Percentiles rank a stretch among this genome's conserved stretches.
Evolutionary conservation across 805 yeast species (phyloP).

Genomic region (Spathaspora passalidarum): DNA sequence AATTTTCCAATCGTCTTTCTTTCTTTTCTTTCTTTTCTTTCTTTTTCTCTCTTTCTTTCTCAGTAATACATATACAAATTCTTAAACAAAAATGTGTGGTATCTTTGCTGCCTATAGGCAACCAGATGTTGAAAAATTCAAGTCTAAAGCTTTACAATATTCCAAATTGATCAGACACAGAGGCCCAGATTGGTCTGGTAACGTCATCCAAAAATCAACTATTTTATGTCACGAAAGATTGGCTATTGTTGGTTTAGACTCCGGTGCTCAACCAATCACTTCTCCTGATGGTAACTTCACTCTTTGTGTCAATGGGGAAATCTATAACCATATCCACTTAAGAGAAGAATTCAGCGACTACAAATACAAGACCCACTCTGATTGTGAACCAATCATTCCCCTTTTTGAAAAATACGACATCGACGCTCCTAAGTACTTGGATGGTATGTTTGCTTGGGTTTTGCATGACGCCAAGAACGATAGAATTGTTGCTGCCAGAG

Average conservation of each 20-base stretch:
- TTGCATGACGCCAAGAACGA: slow-evolving; percentile 81
- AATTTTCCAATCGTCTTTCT: not conserved
- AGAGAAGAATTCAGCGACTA: slow-evolving; percentile 76
- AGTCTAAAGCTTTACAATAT: slow-evolving; percentile 83
- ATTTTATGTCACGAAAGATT: slow-evolving; percentile 92
- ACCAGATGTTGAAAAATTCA: slow-evolving; percentile 75
- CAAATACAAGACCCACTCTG: slow-evolving; percentile 79
- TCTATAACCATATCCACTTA: slow-evolving; percentile 90
- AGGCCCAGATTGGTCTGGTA: slow-evolving; percentile 99
- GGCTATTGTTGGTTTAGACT: slow-evolving; percentile 94
- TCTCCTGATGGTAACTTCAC: slow-evolving; percentile 70
- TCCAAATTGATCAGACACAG: slow-evolving; percentile 95
- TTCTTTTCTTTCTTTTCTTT: not conserved
- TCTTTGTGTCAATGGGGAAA: slow-evolving; percentile 95
- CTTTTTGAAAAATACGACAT: slow-evolving; percentile 79
- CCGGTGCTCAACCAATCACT: slow-evolving; percentile 97
- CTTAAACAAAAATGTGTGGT: slow-evolving; percentile 89
- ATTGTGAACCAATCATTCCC: slow-evolving; percentile 98
- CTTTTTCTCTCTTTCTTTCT: not conserved
- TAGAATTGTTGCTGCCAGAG: slow-evolving; percentile 94
- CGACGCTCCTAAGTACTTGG: slow-evolving; percentile 89
- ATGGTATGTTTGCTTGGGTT: slow-evolving; percentile 98
- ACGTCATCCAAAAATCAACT: slow-evolving; percentile 72
- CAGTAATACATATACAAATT: not conserved
- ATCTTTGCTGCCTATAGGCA: slow-evolving; percentile 90